Percentiles rank a stretch among this genome's conserved stretches.
Evolutionary conservation across 805 yeast species (phyloP).

Genomic region (Myxozyma nipponensis): DNA sequence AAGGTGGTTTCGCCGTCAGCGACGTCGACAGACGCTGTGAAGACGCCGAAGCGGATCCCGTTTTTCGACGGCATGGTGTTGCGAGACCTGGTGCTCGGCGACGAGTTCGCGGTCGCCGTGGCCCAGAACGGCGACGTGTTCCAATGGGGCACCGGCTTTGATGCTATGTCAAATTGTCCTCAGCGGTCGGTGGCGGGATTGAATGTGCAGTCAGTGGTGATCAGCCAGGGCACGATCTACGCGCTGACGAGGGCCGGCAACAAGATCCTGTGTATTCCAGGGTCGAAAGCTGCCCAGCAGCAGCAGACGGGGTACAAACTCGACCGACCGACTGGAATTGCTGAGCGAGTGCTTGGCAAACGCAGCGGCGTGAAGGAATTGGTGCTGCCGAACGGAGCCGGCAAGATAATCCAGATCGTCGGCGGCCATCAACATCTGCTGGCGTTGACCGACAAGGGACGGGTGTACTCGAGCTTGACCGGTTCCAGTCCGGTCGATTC

Average conservation of each 20-base stretch:
- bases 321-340: background rate
- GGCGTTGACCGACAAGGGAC: constrained; percentile 55
- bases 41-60: constrained; percentile 56
- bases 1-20: constrained; percentile 37
- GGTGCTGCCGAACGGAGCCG: constrained; percentile 37
- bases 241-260: constrained; percentile 42
- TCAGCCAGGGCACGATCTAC: constrained; percentile 52
- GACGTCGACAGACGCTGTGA: constrained; percentile 38
- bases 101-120: constrained; percentile 50
- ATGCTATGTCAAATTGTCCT: constrained; percentile 36
- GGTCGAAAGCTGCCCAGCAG: constrained; percentile 31
- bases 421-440: constrained; percentile 69
- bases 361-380: constrained; percentile 4
- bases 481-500: constrained; percentile 42
- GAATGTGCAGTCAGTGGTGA: constrained; percentile 42
- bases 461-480: constrained; percentile 61
- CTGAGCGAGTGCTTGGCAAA: too few relatives aligned
- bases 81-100: constrained; percentile 53
- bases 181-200: constrained; percentile 46
- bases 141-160: constrained; percentile 58
- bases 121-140: constrained; percentile 66
- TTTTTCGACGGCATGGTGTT: constrained; percentile 61
- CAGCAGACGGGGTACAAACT: constrained; percentile 11
- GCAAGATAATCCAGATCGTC: constrained; percentile 50
- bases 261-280: constrained; percentile 34